These are phyloP conservation scores for Penstemon eatonii DNA, from an alignment of 257 asterid species.

Conservation along the genomic window DNA sequence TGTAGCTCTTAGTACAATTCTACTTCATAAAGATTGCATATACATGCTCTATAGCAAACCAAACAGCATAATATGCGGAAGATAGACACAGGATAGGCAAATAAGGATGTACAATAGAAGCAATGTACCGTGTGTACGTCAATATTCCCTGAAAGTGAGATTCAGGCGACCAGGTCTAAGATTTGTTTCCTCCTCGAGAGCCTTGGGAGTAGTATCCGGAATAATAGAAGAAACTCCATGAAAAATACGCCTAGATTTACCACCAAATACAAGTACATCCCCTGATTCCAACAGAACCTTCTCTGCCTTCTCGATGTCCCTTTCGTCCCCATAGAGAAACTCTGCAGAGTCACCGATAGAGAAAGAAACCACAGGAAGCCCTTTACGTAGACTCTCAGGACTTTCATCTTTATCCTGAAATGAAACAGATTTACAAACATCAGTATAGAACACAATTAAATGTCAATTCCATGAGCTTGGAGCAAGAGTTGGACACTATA, in stretches of 20 bases:
- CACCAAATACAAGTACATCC: conserved; percentile 81
- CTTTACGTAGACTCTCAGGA: conserved; percentile 48
- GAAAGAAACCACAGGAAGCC: conserved; percentile 84
- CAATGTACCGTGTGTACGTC: conserved; percentile 26
- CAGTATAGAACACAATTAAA: neutral
- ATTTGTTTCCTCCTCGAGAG: conserved; percentile 49
- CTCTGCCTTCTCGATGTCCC: conserved; percentile 47
- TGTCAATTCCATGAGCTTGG: neutral
- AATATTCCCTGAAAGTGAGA: conserved; percentile 77
- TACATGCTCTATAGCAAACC: too few relatives aligned
- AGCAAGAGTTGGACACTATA: too few relatives aligned
- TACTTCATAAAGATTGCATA: too few relatives aligned
- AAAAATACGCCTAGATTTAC: conserved; percentile 63
- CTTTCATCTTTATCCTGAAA: conserved; percentile 83
- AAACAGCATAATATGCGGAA: too few relatives aligned
- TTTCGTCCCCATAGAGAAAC: conserved; percentile 55
- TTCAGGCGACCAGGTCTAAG: conserved; percentile 73
- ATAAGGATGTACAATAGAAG: neutral
- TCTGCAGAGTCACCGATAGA: conserved; percentile 80
- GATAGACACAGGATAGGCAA: neutral
- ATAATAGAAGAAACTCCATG: conserved; percentile 65
- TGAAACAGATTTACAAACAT: neutral
- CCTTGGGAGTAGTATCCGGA: conserved; percentile 48
- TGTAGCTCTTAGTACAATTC: too few relatives aligned
- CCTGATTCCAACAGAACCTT: conserved; percentile 63